Conservation (phyloP, 2,329 filamentous ascomycete species). For the Dryadomyces quercus-mongolicae region DNA sequence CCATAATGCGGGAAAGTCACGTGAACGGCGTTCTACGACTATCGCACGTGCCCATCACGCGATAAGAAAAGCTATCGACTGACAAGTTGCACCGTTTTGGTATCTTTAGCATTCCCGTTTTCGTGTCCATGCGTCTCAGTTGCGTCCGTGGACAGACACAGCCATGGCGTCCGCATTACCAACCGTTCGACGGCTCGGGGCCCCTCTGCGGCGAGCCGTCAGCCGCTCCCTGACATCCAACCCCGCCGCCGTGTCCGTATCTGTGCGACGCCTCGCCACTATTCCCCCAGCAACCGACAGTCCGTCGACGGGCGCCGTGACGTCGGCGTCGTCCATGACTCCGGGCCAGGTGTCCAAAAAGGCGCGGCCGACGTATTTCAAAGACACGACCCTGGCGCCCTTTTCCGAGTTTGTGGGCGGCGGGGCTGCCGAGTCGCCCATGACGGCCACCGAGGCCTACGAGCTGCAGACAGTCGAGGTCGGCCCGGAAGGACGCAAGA, state of each 20-base stretch:
- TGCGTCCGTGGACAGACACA: not conserved
- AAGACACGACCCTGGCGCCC: constrained; percentile 42
- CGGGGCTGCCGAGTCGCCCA: constrained; percentile 23
- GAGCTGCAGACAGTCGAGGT: constrained; percentile 51
- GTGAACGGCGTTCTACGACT: not conserved
- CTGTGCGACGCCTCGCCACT: not conserved
- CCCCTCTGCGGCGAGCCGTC: constrained; percentile 8
- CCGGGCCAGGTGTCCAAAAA: constrained; percentile 3
- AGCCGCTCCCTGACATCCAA: not conserved
- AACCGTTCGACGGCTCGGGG: constrained; percentile 4
- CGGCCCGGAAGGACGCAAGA: constrained; percentile 49
- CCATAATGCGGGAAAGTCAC: not conserved
- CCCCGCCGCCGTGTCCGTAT: no score
- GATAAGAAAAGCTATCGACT: not conserved
- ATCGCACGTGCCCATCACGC: not conserved
- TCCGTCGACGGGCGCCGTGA: constrained; percentile 24
- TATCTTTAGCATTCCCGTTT: no score
- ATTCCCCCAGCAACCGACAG: not conserved
- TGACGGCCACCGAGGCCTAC: constrained; percentile 43
- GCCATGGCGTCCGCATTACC: constrained; percentile 5
- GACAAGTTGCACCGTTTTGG: not conserved
- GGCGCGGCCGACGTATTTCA: constrained; percentile 42
- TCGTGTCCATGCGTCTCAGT: no score
- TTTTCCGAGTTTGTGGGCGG: constrained; percentile 45
- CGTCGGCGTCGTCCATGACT: constrained; percentile 7